Evolutionary conservation across 192 early-diverging fungal genomes (phyloP), one percentile per base, ranked within the genome.

Genomic region (Coemansia sp.): DNA sequence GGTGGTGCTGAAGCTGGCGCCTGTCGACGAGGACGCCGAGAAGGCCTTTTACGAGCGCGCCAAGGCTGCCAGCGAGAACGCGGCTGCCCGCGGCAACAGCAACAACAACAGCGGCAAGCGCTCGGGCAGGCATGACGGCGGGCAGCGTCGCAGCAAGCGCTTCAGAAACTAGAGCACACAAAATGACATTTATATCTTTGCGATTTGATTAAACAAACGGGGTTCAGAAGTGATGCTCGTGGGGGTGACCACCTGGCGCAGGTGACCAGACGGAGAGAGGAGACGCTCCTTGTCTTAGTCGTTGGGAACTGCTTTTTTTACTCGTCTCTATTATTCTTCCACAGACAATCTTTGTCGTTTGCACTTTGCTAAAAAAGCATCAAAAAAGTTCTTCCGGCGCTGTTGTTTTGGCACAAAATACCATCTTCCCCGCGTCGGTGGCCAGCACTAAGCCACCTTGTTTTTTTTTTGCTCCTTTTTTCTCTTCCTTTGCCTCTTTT

Each of bases 1-100:
- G 22, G 29, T 53, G 8, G 61, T 63, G 55, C 37, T 76, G 40
- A 59, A 50, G 42, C 64, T 76, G 53, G 24, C 41, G 11, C 43
- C 33, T 3, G 65, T 71, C 18, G 64, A 56, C 17, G 68, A 56
- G 35, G 68, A 70, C 27, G 68, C 36, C 3, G 59, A 70, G 53
- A 67, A 67, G 53, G 72, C 65, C 9, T 75, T 75, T 40, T 60
- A 48, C 34, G 72, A 75, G 62, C 72, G 72, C 29, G 72, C 72
- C 1, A 57, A 62, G 52, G 58, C 62, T 8, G 60, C 71, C 8
- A 21, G 39, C 14, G 66, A 17, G 21, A 46, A 29, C 34, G 27
- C 56, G 4, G 36, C 35, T 22, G 29, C 40, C n/a, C 42, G 41
- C n/a, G 21, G 11, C 44, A 63, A 59, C 46, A 44, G 48, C 29